Evolutionary conservation across 208 protist species (phyloP).

Genomic region (Acanthamoeba culbertsoni): DNA sequence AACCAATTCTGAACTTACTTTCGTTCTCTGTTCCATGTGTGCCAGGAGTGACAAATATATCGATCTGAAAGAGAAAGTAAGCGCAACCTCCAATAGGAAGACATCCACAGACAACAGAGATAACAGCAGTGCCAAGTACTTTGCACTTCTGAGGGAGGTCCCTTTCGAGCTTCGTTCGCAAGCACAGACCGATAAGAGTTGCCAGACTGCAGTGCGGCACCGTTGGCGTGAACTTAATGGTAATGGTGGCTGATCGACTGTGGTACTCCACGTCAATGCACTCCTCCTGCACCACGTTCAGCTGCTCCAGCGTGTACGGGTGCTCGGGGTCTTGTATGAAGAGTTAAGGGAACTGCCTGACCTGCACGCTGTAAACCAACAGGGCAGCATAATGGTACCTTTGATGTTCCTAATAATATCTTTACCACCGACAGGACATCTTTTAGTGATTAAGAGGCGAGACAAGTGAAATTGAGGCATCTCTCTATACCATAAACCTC

Average conservation of each 20-base stretch:
- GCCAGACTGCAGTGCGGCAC: conserved; percentile 79
- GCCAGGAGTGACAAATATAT: conserved; percentile 74
- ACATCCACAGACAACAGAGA: not conserved
- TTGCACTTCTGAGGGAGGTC: conserved; percentile 72
- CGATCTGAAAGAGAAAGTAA: conserved; percentile 2
- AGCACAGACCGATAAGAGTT: conserved; percentile 78
- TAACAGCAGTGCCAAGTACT: not conserved
- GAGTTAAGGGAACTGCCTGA: not conserved
- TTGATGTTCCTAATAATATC: conserved; percentile 41
- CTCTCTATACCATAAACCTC: conserved; percentile 36
- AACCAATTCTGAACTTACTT: conserved; percentile 57
- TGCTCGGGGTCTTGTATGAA: conserved; percentile 75
- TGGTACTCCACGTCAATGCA: conserved; percentile 49
- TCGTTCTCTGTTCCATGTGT: conserved; percentile 74
- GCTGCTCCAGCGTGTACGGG: conserved; percentile 81
- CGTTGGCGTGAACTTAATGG: conserved; percentile 81
- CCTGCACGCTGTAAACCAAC: not conserved
- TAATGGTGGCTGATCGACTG: conserved; percentile 47
- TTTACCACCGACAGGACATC: not conserved
- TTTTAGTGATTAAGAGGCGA: not conserved
- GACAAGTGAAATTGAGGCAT: not conserved
- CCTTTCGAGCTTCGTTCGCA: conserved; percentile 68
- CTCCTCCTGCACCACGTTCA: conserved; percentile 79
- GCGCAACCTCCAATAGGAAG: not conserved
- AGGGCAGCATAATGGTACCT: not conserved